phyloP scores from a whole-genome alignment of 371 early-diverging fungal genomes.

The Rhizopus arrhizus region DNA sequence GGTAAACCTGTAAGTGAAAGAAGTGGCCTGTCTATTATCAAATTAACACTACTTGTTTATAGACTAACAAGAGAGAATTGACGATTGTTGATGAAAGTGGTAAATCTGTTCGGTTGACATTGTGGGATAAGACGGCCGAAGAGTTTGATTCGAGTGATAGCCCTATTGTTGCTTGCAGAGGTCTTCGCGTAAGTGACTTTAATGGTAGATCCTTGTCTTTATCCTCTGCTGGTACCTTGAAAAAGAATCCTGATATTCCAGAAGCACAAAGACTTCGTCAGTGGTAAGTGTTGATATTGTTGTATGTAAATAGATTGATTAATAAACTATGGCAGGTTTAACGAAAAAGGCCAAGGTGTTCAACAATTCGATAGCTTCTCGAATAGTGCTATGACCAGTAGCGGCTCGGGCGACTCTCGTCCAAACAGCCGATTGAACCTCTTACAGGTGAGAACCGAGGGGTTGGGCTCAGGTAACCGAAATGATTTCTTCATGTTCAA shows the following conservation, averaged over 20 bases:
- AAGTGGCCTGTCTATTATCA: background rate
- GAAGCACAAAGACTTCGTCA: constrained; percentile 82
- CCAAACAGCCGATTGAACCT: constrained; percentile 55
- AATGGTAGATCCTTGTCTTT: constrained; percentile 78
- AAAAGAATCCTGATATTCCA: constrained; percentile 81
- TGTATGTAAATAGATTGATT: constrained; percentile 18
- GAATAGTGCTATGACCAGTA: constrained; percentile 33
- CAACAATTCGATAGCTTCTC: constrained; percentile 35
- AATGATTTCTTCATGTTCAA: constrained; percentile 72
- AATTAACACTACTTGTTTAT: background rate
- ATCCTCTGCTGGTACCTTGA: constrained; percentile 52
- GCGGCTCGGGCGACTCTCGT: constrained; percentile 10
- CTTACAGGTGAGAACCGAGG: constrained; percentile 66
- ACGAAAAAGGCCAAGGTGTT: constrained; percentile 23
- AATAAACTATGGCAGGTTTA: background rate
- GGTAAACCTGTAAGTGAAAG: constrained; percentile 61
- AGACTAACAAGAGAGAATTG: constrained; percentile 86
- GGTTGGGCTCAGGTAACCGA: constrained; percentile 61
- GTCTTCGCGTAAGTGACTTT: constrained; percentile 85
- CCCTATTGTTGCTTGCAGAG: constrained; percentile 84
- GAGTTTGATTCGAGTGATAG: constrained; percentile 51
- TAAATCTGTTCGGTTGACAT: constrained; percentile 75
- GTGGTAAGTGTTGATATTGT: constrained; percentile 64
- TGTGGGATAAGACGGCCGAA: constrained; percentile 91
- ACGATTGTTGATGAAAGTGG: constrained; percentile 78